phyloP scores from a whole-genome alignment of 2,329 filamentous ascomycete genomes.

The Pseudogymnoascus destructans region DNA sequence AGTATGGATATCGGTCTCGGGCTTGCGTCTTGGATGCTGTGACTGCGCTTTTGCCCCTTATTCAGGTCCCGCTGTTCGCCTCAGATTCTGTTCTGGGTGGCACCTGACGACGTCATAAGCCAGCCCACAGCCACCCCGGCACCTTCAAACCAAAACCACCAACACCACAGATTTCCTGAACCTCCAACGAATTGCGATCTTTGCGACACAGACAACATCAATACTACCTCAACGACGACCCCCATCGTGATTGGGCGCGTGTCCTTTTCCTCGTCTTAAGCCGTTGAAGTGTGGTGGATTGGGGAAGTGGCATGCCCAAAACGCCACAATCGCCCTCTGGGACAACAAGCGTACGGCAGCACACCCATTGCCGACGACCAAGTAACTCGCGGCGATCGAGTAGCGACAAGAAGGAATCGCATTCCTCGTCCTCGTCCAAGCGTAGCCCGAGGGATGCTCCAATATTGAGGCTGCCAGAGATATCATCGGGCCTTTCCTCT shows the following conservation, averaged over 20 bases:
- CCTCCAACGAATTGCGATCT: constrained; percentile 5
- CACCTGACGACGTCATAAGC: constrained; percentile 11
- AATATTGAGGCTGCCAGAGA: constrained; percentile 18
- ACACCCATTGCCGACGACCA: constrained; percentile 17
- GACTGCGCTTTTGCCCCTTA: neutral
- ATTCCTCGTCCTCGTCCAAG: constrained; percentile 17
- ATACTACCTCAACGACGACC: constrained; percentile 3
- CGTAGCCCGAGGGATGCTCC: constrained; percentile 20
- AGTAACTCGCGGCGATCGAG: constrained; percentile 18
- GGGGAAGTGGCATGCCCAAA: constrained; percentile 22
- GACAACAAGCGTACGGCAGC: constrained; percentile 21
- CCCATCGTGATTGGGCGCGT: constrained; percentile 1
- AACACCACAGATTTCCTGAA: constrained; percentile 10
- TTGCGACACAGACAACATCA: neutral
- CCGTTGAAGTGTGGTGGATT: constrained; percentile 9
- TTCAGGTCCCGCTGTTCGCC: constrained; percentile 8
- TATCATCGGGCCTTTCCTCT: constrained; percentile 16
- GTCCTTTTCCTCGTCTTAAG: neutral
- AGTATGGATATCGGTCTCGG: too few species aligned
- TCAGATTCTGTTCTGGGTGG: constrained; percentile 8
- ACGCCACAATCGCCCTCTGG: constrained; percentile 25
- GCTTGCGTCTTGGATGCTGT: neutral
- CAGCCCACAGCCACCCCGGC: constrained; percentile 9
- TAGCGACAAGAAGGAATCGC: constrained; percentile 19
- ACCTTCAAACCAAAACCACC: constrained; percentile 7